Percentiles rank a stretch among this genome's conserved stretches.
phyloP scores from a whole-genome alignment of 495 filamentous ascomycete genomes.

The Aspergillus diversus region DNA sequence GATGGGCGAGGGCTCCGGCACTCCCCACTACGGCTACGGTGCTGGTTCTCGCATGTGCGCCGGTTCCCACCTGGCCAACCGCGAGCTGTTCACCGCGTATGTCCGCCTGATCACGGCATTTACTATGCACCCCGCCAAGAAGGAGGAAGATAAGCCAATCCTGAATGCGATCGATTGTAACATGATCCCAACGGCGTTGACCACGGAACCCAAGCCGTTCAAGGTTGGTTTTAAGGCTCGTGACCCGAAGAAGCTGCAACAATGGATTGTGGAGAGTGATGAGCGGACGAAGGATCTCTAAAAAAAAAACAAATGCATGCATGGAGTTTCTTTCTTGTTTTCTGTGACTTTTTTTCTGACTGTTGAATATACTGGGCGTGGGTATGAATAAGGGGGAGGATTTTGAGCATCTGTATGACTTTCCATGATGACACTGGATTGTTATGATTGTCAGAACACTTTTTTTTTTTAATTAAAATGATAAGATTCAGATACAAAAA shows the following conservation, averaged over 20 bases:
- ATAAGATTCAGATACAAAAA: not conserved
- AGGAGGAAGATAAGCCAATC: conserved; percentile 53
- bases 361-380: no score
- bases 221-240: conserved; percentile 58
- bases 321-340: not conserved
- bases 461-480: not conserved
- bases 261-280: conserved; percentile 60
- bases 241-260: conserved; percentile 44
- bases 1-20: conserved; percentile 57
- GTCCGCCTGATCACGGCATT: conserved; percentile 71
- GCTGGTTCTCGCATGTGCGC: conserved; percentile 74
- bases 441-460: not conserved
- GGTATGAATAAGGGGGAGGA: not conserved
- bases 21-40: conserved; percentile 72
- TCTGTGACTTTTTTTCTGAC: not conserved
- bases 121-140: conserved; percentile 47
- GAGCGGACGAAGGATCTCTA: conserved; percentile 60
- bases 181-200: conserved; percentile 64
- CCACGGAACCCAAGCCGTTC: conserved; percentile 73
- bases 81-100: conserved; percentile 70
- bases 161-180: conserved; percentile 67
- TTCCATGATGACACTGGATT: not conserved
- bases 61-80: conserved; percentile 70
- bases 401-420: not conserved
- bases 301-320: not conserved